Percentiles rank a stretch among this genome's conserved stretches.
phyloP scores from a whole-genome alignment of 345 rosid genomes.

The Cardiospermum halicacabum region DNA sequence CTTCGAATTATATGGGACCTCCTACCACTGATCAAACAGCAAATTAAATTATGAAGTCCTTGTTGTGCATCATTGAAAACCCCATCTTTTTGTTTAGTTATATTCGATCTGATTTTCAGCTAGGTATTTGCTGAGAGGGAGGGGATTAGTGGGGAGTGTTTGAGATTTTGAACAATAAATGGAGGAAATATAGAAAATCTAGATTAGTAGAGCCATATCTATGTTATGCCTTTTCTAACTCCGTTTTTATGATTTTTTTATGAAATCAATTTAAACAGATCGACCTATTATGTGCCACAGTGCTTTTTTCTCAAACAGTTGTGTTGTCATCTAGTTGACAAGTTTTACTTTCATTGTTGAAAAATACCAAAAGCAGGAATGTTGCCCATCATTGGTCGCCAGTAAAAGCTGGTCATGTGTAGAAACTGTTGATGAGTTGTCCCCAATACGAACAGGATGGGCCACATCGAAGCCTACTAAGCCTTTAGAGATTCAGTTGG shows the following conservation, averaged over 20 bases:
- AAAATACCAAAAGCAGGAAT: slow-evolving; percentile 17
- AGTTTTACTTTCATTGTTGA: neutral
- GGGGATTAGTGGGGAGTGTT: neutral
- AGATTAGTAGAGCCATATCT: neutral
- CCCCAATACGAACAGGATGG: slow-evolving; percentile 13
- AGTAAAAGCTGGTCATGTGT: slow-evolving; percentile 20
- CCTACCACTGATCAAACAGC: neutral
- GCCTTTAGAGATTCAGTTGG: neutral
- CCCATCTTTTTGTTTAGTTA: neutral
- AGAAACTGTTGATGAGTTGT: slow-evolving; percentile 5
- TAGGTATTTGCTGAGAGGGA: neutral
- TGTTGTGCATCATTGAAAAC: neutral
- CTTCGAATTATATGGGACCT: neutral
- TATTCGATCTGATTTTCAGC: neutral
- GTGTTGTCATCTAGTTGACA: neutral
- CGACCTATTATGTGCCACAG: neutral
- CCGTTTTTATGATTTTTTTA: too few species aligned
- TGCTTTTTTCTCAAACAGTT: neutral
- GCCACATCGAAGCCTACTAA: slow-evolving; percentile 9
- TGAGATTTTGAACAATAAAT: neutral
- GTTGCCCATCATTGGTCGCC: slow-evolving; percentile 2
- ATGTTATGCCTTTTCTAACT: neutral
- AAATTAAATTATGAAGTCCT: neutral
- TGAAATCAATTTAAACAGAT: neutral
- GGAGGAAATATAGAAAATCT: neutral